A percentile compares a stretch with the other conserved stretches of the same genome.
phyloP scores from a whole-genome alignment of 2,329 filamentous ascomycete genomes.

The Simplicillium aogashimaense region DNA sequence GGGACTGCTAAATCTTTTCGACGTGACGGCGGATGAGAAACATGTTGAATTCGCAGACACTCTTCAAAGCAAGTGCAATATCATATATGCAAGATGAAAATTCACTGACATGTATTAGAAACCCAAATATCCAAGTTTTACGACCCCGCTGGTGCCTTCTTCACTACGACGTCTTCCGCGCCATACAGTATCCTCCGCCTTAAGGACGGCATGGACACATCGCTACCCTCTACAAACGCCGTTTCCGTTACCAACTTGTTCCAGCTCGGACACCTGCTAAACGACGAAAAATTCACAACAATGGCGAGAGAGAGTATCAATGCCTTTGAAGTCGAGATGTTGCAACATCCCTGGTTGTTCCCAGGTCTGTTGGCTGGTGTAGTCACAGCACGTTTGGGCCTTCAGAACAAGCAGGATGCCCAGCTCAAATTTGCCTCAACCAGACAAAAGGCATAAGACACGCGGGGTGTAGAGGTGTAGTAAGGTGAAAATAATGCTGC shows the following conservation, averaged over 20 bases:
- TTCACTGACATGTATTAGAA: slow-evolving; percentile 29
- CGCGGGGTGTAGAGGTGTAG: neutral
- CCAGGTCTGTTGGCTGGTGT: slow-evolving; percentile 68
- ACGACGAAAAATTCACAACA: slow-evolving; percentile 51
- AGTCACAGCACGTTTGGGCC: slow-evolving; percentile 64
- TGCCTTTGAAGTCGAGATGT: slow-evolving; percentile 82
- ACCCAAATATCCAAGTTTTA: slow-evolving; percentile 71
- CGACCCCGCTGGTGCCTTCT: slow-evolving; percentile 62
- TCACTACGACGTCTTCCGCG: slow-evolving; percentile 54
- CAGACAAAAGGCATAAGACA: slow-evolving; percentile 11
- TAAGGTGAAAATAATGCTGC: neutral
- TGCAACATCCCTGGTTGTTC: slow-evolving; percentile 91
- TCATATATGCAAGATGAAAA: neutral
- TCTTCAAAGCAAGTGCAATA: slow-evolving; percentile 54
- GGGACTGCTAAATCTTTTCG: slow-evolving; percentile 75
- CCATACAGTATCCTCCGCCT: slow-evolving; percentile 71
- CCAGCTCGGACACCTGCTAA: slow-evolving; percentile 61
- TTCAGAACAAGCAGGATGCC: slow-evolving; percentile 26
- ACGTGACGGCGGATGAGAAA: slow-evolving; percentile 65
- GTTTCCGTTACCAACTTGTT: slow-evolving; percentile 82
- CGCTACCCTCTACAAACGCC: slow-evolving; percentile 83
- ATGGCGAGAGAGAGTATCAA: slow-evolving; percentile 65
- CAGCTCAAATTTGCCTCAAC: slow-evolving; percentile 15
- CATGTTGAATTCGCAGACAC: slow-evolving; percentile 74
- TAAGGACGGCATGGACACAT: slow-evolving; percentile 92